Base-by-base conservation (phyloP, 1,284 basidiomycete species). In the Austropuccinia psidii region DNA sequence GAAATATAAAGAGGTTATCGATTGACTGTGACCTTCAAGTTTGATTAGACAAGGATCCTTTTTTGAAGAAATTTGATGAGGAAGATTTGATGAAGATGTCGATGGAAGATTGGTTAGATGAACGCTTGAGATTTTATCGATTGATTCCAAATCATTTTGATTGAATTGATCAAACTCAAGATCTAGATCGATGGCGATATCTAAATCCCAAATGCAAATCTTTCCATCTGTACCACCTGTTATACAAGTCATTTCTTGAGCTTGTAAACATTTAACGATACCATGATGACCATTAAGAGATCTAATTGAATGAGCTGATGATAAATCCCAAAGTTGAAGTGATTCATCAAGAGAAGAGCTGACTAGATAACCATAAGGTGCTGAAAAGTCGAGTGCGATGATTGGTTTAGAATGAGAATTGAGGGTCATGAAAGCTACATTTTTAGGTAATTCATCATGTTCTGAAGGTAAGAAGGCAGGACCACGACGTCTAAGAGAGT, bases 401-500 rank as follows among this genome's bases (percentile, higher is more conserved):
- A 98, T 88, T 1, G 93, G 89, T 0, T 87, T 87, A 0, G 86
- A 83, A 79, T 98, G 93, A 41, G 86, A 87, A 39, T 87, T 84
- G 41, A 98, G 84, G 3, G 91, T 91, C 93, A 99, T 97, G 83
- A 99, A 99, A 5, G 95, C 95, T 4, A 98, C 88, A 3, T 91
- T 92, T 6, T 88, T 87, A 4, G 95, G 96, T 70, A 99, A 84
- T 73, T 97, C 93, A 78, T 96, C 93, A 78, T 99, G 96, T 81
- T 98, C 96, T 17, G 92, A 95, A 1, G 95, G 95, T 74, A 99
- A 82, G 84, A 99, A 98, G 8, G 91, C 90, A 0, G 95, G 94
- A 0, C 93, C 90, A 88, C 77, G 76, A 47, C 47, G 45, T 58
- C 89, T 85, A 85, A 21, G 89, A 89, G 76, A 87, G 86, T 27